phyloP scores from a whole-genome alignment of 139 green algal species.

The Coelastrella sp. region DNA sequence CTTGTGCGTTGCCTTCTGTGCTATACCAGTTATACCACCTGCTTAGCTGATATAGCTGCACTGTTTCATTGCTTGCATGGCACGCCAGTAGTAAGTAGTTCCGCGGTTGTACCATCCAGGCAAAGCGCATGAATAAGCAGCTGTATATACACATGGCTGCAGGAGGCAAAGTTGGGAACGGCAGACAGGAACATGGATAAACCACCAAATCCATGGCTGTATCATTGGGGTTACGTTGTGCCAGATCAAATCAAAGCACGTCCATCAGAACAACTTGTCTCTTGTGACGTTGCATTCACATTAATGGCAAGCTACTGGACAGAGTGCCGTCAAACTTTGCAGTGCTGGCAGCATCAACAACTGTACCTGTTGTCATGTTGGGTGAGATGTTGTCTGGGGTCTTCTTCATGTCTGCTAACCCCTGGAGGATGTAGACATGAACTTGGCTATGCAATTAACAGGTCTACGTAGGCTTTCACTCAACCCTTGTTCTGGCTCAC shows the following conservation, averaged over 20 bases:
- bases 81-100: slow-evolving; percentile 90
- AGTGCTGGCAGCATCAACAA: too few relatives aligned
- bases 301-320: too few relatives aligned
- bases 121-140: slow-evolving; percentile 90
- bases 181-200: too few relatives aligned
- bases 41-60: slow-evolving; percentile 77
- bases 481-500: slow-evolving; percentile 24
- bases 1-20: neutral
- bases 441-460: neutral
- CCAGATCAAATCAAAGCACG: too few relatives aligned
- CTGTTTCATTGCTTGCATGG: slow-evolving; percentile 82
- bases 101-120: slow-evolving; percentile 83
- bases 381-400: slow-evolving; percentile 73
- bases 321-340: too few relatives aligned
- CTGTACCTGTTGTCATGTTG: slow-evolving; percentile 81
- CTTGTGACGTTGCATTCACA: too few relatives aligned
- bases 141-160: slow-evolving; percentile 85
- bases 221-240: too few relatives aligned
- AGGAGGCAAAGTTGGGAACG: too few relatives aligned
- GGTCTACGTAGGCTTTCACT: neutral
- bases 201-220: too few relatives aligned
- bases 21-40: slow-evolving; percentile 45
- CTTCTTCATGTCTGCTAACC: slow-evolving; percentile 73
- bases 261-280: too few relatives aligned
- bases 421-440: neutral